Conservation (phyloP, 2,329 filamentous ascomycete genomes). For the Phaeosphaeriaceae sp. region DNA sequence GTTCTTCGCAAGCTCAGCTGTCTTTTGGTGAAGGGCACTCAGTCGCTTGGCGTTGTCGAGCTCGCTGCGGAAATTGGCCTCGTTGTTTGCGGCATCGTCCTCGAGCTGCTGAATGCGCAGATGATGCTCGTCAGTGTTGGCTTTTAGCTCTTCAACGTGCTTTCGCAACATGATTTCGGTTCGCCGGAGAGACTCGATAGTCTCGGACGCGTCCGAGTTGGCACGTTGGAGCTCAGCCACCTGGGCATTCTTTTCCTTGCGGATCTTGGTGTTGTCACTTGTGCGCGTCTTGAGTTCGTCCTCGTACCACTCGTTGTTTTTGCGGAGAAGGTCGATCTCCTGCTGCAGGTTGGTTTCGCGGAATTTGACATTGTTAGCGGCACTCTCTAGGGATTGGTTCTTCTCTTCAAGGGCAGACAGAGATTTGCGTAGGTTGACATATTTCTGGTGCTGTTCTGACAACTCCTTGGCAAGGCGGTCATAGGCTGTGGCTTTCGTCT, state of each 20-base stretch:
- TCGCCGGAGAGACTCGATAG: conserved; percentile 76
- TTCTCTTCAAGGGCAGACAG: conserved; percentile 81
- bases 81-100: conserved; percentile 79
- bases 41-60: conserved; percentile 81
- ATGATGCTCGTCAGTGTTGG: conserved; percentile 85
- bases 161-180: conserved; percentile 81
- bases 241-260: conserved; percentile 91
- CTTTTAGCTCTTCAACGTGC: conserved; percentile 81
- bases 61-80: conserved; percentile 86
- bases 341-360: conserved; percentile 89
- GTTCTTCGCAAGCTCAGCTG: conserved; percentile 73
- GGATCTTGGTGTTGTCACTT: conserved; percentile 83
- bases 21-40: conserved; percentile 80
- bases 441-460: conserved; percentile 86
- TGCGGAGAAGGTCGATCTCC: conserved; percentile 85
- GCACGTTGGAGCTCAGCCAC: conserved; percentile 87
- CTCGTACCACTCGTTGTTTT: conserved; percentile 93
- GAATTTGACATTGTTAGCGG: conserved; percentile 82
- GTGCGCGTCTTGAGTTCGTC: conserved; percentile 89
- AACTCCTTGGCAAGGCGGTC: conserved; percentile 86
- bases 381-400: conserved; percentile 80
- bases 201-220: conserved; percentile 82
- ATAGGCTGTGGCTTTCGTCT: conserved; percentile 86
- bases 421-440: conserved; percentile 81
- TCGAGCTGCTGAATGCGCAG: conserved; percentile 83